phyloP scores from a whole-genome alignment of 2,329 filamentous ascomycete species.

The Dothiorella sarmentorum region DNA sequence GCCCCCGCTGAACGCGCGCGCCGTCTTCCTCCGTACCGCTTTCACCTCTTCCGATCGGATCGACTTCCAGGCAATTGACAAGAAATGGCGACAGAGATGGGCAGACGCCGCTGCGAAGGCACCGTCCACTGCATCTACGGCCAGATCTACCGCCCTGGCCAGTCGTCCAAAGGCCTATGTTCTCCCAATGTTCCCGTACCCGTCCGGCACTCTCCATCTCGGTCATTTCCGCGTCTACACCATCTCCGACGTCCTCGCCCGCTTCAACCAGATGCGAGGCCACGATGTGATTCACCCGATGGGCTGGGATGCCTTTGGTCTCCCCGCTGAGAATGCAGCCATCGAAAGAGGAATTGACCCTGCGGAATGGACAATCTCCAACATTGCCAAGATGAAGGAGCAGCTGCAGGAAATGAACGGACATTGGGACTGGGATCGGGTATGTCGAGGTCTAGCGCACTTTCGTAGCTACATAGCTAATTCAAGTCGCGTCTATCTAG shows the following conservation, averaged over 20 bases:
- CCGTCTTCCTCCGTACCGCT: neutral
- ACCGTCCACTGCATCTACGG: neutral
- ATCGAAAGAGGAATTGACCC: conserved; percentile 78
- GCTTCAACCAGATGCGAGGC: conserved; percentile 72
- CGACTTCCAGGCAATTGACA: conserved; percentile 47
- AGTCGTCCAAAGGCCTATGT: conserved; percentile 57
- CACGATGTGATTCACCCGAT: conserved; percentile 79
- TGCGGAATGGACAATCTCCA: conserved; percentile 72
- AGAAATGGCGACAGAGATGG: conserved; percentile 56
- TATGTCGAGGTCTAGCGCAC: conserved; percentile 43
- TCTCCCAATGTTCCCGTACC: conserved; percentile 90
- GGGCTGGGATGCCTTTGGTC: conserved; percentile 90
- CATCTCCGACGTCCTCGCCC: conserved; percentile 79
- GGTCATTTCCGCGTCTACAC: conserved; percentile 87
- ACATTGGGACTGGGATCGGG: conserved; percentile 77
- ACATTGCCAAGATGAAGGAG: conserved; percentile 80
- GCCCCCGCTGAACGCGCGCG: neutral
- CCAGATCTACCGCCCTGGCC: neutral
- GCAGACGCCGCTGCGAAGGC: conserved; percentile 18
- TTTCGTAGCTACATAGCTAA: conserved; percentile 25
- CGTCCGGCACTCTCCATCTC: conserved; percentile 80
- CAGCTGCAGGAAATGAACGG: conserved; percentile 78
- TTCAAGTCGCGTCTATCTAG: conserved; percentile 43
- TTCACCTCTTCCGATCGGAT: conserved; percentile 23
- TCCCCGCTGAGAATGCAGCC: conserved; percentile 88